Percentiles rank a stretch among this genome's conserved stretches.
Evolutionary conservation across 2,329 filamentous ascomycete species (phyloP).

Genomic region (Apiospora malaysiana): DNA sequence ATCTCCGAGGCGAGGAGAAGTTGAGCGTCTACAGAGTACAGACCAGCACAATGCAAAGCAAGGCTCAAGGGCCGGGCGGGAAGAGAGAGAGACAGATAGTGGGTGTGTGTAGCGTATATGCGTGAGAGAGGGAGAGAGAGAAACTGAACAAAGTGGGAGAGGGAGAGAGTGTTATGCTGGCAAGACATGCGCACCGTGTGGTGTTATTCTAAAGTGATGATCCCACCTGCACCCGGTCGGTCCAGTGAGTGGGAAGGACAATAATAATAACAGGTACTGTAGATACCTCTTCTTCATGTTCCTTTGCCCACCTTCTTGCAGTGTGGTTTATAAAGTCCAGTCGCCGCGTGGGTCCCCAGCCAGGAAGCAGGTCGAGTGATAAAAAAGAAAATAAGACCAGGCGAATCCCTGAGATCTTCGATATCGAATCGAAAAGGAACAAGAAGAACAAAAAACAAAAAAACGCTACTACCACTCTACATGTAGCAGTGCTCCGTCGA

Average conservation of each 20-base stretch:
- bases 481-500: not conserved
- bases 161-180: not conserved
- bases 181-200: conserved; percentile 11
- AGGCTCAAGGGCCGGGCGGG: not conserved
- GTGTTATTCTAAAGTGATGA: conserved; percentile 1
- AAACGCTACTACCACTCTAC: not conserved
- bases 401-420: conserved; percentile 14
- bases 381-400: conserved; percentile 13
- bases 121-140: not conserved
- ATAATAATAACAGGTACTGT: not conserved
- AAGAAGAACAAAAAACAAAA: conserved; percentile 11
- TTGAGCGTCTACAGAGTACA: not conserved
- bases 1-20: not conserved
- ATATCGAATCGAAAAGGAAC: conserved; percentile 18
- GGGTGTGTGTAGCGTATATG: too few relatives aligned
- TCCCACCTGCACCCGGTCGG: not conserved
- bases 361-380: conserved; percentile 13
- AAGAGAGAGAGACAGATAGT: not conserved
- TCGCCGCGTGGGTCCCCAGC: conserved; percentile 16
- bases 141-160: too few relatives aligned
- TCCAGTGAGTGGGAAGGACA: not conserved
- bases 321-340: conserved; percentile 10
- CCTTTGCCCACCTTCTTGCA: not conserved
- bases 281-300: not conserved
- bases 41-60: not conserved